Evolutionary conservation across 2,329 filamentous ascomycete genomes (phyloP).

Genomic region (Plenodomus biglobosus): DNA sequence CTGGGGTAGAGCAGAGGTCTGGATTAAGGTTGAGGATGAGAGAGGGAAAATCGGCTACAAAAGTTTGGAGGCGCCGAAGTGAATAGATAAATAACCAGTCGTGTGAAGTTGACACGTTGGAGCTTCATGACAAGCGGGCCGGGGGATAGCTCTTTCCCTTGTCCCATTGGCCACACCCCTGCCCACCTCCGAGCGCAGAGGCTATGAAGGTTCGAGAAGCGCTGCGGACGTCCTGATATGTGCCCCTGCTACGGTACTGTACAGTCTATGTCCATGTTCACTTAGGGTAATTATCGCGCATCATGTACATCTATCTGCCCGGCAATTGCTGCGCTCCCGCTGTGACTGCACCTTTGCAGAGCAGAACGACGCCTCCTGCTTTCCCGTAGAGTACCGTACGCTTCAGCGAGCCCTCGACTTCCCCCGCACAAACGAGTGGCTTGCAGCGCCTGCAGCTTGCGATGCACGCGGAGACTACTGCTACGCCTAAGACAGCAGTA

Average conservation of each 20-base stretch:
- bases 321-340: background rate
- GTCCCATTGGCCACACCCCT: slow-evolving; percentile 6
- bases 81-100: slow-evolving; percentile 22
- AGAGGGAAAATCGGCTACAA: slow-evolving; percentile 13
- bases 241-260: background rate
- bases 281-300: background rate
- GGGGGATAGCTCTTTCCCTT: slow-evolving; percentile 14
- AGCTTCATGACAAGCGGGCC: slow-evolving; percentile 14
- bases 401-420: background rate
- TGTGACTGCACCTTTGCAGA: background rate
- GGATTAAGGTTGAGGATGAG: slow-evolving; percentile 21
- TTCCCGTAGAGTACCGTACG: too few relatives aligned
- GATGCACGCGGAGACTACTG: too few relatives aligned
- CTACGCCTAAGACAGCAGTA: too few relatives aligned
- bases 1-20: slow-evolving; percentile 34
- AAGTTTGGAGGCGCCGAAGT: slow-evolving; percentile 12
- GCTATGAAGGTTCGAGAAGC: background rate
- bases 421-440: background rate
- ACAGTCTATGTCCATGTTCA: background rate
- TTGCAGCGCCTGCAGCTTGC: background rate
- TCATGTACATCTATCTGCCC: background rate
- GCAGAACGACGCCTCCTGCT: background rate
- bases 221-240: background rate
- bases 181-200: background rate
- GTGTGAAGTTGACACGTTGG: background rate